Evolutionary conservation across 257 asterid genomes (phyloP).

Genomic region (Jacaranda mimosifolia): DNA sequence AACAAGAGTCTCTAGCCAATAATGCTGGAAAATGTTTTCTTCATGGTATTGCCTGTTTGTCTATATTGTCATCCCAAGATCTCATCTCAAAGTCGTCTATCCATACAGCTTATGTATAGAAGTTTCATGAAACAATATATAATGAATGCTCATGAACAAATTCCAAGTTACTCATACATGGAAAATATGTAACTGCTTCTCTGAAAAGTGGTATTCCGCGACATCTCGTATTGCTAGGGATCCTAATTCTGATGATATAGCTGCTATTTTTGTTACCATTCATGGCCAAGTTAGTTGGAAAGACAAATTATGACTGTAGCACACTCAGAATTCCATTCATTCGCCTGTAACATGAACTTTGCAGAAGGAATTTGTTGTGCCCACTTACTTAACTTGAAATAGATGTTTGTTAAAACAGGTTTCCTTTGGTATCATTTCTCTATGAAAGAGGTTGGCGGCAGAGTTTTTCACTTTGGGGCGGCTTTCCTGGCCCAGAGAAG

Average conservation of each 20-base stretch:
- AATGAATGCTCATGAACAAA: not conserved
- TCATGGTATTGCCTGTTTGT: not conserved
- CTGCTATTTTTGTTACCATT: not conserved
- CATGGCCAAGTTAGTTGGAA: not conserved
- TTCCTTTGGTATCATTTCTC: conserved; percentile 76
- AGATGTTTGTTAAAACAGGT: conserved; percentile 45
- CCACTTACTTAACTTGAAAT: conserved; percentile 25
- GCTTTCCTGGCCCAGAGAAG: conserved; percentile 92
- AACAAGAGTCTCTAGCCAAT: not conserved
- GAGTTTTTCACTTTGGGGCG: conserved; percentile 71
- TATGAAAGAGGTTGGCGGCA: conserved; percentile 98
- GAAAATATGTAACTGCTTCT: too few relatives aligned
- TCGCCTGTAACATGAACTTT: not conserved
- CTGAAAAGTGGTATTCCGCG: too few relatives aligned
- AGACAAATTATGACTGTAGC: not conserved
- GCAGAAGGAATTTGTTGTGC: not conserved
- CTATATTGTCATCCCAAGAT: not conserved
- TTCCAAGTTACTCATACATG: not conserved
- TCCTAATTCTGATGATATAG: not conserved
- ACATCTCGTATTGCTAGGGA: too few relatives aligned
- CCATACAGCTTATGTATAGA: not conserved
- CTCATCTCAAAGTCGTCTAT: not conserved
- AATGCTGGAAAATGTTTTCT: not conserved
- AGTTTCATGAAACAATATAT: not conserved
- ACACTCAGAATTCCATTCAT: conserved; percentile 5